phyloP scores from a whole-genome alignment of 2,329 filamentous ascomycete species.

The Fusarium marasasianum region DNA sequence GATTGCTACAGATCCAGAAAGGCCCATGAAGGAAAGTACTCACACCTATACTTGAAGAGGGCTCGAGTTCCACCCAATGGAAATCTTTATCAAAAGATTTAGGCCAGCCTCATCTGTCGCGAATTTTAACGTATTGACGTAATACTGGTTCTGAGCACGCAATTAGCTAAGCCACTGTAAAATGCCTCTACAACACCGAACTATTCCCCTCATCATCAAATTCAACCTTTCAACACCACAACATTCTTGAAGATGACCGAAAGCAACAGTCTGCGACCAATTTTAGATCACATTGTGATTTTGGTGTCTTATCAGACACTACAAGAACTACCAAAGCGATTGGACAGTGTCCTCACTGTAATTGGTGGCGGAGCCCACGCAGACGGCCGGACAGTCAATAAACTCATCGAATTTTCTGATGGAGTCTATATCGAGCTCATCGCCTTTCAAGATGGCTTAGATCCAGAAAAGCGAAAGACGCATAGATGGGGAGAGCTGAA shows the following conservation, averaged over 20 bases:
- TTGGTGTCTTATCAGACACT: constrained; percentile 18
- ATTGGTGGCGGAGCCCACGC: constrained; percentile 24
- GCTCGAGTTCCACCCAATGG: too few species aligned
- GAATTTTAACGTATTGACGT: background rate
- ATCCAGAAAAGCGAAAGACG: constrained; percentile 11
- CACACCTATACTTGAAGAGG: too few species aligned
- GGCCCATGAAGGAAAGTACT: rapidly evolving
- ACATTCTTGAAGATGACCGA: background rate
- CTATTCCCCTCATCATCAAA: background rate
- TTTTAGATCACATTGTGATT: constrained; percentile 24
- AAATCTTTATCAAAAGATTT: too few species aligned
- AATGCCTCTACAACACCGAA: rapidly evolving
- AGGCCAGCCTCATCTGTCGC: background rate
- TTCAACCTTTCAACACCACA: too few species aligned
- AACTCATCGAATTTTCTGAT: constrained; percentile 16
- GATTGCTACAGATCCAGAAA: background rate
- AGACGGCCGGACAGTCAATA: constrained; percentile 25
- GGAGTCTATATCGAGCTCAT: constrained; percentile 30
- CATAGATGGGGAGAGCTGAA: constrained; percentile 24
- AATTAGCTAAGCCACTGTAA: background rate
- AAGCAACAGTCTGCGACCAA: background rate
- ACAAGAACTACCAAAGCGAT: constrained; percentile 1
- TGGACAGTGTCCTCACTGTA: constrained; percentile 1
- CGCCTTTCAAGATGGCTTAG: constrained; percentile 17
- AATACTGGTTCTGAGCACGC: constrained; percentile 14